phyloP scores from a whole-genome alignment of 179 eudicot species.

The Actinidia arguta region DNA sequence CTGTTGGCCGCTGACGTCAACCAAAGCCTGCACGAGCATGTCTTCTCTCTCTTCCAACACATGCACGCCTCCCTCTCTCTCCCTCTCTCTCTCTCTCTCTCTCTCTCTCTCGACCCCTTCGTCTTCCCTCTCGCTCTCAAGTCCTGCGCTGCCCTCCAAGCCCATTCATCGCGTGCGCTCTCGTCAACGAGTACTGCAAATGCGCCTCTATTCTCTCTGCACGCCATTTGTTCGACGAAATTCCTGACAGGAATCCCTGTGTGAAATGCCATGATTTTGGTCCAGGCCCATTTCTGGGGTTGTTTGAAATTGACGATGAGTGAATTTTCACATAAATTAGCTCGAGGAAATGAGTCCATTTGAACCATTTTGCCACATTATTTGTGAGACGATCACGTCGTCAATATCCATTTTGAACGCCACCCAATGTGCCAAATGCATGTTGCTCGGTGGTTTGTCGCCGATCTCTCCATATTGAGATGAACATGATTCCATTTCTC shows the following conservation, averaged over 20 bases:
- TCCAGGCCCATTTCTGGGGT: conserved; percentile 47
- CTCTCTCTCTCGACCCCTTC: conserved; percentile 53
- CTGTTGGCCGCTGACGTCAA: conserved; percentile 64
- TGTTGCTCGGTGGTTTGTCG: too few species aligned
- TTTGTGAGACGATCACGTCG: too few species aligned
- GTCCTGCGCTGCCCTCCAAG: conserved; percentile 36
- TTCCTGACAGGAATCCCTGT: conserved; percentile 53
- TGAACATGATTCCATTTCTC: too few species aligned
- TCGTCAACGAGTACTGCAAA: conserved; percentile 54
- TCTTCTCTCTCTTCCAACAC: conserved; percentile 58
- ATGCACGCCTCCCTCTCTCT: conserved; percentile 41
- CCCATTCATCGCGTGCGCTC: conserved; percentile 68
- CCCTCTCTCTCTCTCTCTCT: conserved; percentile 52
- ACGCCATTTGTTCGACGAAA: conserved; percentile 52
- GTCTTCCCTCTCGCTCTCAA: conserved; percentile 66
- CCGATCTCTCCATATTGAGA: too few species aligned
- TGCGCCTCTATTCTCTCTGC: conserved; percentile 49
- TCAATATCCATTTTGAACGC: too few species aligned
- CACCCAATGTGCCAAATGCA: too few species aligned
- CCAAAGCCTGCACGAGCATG: conserved; percentile 55
- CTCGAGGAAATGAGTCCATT: too few species aligned
- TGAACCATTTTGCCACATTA: too few species aligned
- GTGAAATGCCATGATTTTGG: conserved; percentile 67
- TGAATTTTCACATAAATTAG: too few species aligned
- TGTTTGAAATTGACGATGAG: conserved; percentile 36